Conservation (phyloP, 805 yeast genomes). For the Saitoella complicata region DNA sequence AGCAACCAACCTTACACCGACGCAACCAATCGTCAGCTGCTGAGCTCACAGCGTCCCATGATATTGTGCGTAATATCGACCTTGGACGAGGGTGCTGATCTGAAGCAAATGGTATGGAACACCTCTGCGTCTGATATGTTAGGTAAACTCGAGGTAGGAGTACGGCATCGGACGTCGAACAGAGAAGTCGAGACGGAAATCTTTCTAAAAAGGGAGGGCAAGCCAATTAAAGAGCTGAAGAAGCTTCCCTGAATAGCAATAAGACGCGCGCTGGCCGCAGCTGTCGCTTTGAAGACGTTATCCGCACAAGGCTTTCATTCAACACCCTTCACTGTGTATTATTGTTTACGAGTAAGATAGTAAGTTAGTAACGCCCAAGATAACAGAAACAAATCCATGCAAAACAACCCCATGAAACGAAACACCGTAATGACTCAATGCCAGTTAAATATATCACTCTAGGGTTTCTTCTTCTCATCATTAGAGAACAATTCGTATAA, state of each 20-base stretch:
- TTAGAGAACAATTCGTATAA: background rate
- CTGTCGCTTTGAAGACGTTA: no score
- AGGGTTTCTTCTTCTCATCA: background rate
- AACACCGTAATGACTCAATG: no score
- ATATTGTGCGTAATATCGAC: slow-evolving; percentile 5
- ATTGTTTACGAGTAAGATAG: no score
- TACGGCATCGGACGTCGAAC: background rate
- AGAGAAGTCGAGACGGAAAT: background rate
- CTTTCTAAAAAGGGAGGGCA: background rate
- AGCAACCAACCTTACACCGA: slow-evolving; percentile 8
- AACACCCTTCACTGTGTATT: no score
- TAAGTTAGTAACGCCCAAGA: no score
- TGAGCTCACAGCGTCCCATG: slow-evolving; percentile 9
- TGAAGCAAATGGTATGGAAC: slow-evolving; percentile 11
- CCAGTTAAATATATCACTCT: background rate
- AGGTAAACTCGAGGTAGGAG: slow-evolving; percentile 1
- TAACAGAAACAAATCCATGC: no score
- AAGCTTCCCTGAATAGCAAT: no score
- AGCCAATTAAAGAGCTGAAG: background rate
- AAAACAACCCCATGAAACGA: no score
- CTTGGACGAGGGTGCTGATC: slow-evolving; percentile 7
- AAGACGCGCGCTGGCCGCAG: no score
- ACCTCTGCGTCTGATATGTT: slow-evolving; percentile 7
- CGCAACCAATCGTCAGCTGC: slow-evolving; percentile 4
- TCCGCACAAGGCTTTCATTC: no score